Conservation (phyloP, 768 basidiomycete genomes). For the Kondoa malvinella region DNA sequence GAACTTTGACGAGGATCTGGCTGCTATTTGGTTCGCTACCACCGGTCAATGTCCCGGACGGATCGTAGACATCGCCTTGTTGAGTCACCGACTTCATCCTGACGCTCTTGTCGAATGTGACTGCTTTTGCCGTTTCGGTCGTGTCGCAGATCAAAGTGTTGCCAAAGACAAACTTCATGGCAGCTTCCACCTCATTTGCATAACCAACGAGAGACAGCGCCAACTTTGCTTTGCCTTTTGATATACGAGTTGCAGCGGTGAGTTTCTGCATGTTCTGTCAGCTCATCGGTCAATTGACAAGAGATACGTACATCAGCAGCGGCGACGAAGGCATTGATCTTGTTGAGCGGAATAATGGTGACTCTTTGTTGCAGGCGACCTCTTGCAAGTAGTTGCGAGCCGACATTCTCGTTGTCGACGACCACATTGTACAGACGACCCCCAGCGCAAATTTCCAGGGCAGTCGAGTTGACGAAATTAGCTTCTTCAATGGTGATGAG, state of each 20-base stretch:
- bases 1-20: conserved; percentile 54
- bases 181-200: conserved; percentile 58
- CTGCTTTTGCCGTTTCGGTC: conserved; percentile 62
- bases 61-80: conserved; percentile 90
- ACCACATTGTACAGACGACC: conserved; percentile 75
- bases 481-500: conserved; percentile 56
- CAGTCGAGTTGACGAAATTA: conserved; percentile 64
- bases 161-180: conserved; percentile 85
- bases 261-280: conserved; percentile 47
- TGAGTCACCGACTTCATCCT: conserved; percentile 74
- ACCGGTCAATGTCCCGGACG: conserved; percentile 79
- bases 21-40: conserved; percentile 56
- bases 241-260: conserved; percentile 49
- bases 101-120: conserved; percentile 58
- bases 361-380: conserved; percentile 67
- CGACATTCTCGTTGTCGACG: conserved; percentile 74
- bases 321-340: conserved; percentile 53
- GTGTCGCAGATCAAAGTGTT: conserved; percentile 83
- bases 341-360: conserved; percentile 83
- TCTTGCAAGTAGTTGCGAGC: conserved; percentile 63
- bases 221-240: conserved; percentile 60
- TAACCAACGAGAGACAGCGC: conserved; percentile 83
- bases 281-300: not conserved
- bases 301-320: conserved; percentile 37
- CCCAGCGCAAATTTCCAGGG: conserved; percentile 82